phyloP scores from a whole-genome alignment of 352 stramenopile species.

The Peronosclerospora sorghi region DNA sequence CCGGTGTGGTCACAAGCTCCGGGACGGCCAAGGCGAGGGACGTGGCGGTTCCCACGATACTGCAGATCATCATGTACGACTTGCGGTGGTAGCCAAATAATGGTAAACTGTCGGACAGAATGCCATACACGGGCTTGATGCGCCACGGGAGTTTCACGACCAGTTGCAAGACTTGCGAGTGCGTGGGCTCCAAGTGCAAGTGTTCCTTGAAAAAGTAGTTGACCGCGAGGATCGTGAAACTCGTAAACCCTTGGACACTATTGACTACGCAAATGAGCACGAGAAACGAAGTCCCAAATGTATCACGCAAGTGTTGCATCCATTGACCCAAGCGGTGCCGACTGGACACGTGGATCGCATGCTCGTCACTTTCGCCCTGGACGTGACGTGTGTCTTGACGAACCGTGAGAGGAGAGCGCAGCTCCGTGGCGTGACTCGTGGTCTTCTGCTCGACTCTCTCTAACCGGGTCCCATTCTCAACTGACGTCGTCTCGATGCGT shows the following conservation, averaged over 20 bases:
- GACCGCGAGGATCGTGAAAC: slow-evolving; percentile 85
- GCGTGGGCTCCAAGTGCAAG: slow-evolving; percentile 85
- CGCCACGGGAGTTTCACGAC: slow-evolving; percentile 92
- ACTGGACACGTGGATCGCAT: too few relatives aligned
- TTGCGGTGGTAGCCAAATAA: slow-evolving; percentile 91
- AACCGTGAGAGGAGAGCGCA: too few relatives aligned
- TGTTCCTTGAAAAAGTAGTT: slow-evolving; percentile 97
- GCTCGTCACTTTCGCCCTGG: too few relatives aligned
- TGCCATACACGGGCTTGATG: slow-evolving; percentile 93
- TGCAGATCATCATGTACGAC: slow-evolving; percentile 90
- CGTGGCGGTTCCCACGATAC: slow-evolving; percentile 42
- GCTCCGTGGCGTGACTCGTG: too few relatives aligned
- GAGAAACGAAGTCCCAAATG: slow-evolving; percentile 62
- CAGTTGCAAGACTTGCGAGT: slow-evolving; percentile 88
- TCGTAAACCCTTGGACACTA: slow-evolving; percentile 90
- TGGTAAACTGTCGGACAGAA: slow-evolving; percentile 91
- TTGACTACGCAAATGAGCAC: slow-evolving; percentile 80
- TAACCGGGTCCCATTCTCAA: too few relatives aligned
- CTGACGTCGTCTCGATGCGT: too few relatives aligned
- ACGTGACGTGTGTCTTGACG: too few relatives aligned
- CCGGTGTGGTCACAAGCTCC: slow-evolving; percentile 38
- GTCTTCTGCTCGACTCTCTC: too few relatives aligned
- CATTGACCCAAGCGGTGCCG: slow-evolving; percentile 24
- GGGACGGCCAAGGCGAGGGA: slow-evolving; percentile 53
- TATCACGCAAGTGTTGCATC: slow-evolving; percentile 39